Conservation (phyloP, 139 green algal genomes). For the Yamagishiella unicocca region DNA sequence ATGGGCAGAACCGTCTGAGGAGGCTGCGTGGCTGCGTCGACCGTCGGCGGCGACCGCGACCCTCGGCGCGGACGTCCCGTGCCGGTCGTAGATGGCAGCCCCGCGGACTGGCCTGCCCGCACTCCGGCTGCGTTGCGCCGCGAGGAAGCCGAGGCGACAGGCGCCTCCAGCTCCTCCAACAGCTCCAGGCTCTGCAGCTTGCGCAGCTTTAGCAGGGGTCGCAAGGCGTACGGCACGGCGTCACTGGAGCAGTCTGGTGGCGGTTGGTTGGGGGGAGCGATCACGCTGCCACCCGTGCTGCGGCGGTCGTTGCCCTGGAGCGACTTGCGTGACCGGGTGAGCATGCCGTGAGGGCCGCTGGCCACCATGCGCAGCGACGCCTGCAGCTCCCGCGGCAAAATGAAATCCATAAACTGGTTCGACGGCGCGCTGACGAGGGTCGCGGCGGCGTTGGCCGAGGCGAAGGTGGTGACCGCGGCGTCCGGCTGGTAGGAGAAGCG, state of each 20-base stretch:
- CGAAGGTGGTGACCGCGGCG: background rate
- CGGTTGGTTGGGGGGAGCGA: background rate
- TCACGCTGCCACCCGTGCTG: background rate
- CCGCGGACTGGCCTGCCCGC: no score
- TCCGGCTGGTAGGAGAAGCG: constrained; percentile 7
- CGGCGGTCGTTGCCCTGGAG: background rate
- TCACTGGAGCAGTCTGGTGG: background rate
- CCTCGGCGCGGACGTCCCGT: no score
- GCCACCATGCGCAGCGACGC: background rate
- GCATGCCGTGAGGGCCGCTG: background rate
- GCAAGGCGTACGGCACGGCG: background rate
- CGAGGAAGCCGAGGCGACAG: background rate
- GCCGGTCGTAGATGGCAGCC: no score
- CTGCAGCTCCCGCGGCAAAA: background rate
- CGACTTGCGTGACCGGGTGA: constrained; percentile 22
- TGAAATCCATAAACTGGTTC: no score
- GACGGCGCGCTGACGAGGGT: no score
- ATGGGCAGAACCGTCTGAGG: background rate
- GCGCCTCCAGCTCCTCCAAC: background rate
- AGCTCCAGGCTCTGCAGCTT: constrained; percentile 28
- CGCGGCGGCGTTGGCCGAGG: background rate
- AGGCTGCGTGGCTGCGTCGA: no score
- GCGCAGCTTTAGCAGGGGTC: constrained; percentile 14
- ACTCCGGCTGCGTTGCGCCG: background rate
- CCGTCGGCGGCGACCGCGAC: no score